A percentile compares a stretch with the other conserved stretches of the same genome.
phyloP scores from a whole-genome alignment of 2,329 filamentous ascomycete species.

The Aspergillus quadricinctus region DNA sequence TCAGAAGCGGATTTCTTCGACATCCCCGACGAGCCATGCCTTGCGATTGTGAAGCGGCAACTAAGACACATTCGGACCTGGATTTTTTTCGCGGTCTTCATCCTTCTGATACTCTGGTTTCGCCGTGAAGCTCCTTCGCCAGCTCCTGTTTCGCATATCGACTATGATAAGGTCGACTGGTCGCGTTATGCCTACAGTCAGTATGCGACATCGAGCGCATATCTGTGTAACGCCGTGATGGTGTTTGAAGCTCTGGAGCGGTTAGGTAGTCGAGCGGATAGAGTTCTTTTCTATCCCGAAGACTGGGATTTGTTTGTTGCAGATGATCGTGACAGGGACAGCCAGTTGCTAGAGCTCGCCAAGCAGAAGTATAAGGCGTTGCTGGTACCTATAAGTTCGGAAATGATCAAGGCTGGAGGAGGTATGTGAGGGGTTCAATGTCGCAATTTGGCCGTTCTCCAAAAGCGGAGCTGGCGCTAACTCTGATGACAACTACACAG shows the following conservation, averaged over 20 bases:
- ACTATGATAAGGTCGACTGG: constrained; percentile 37
- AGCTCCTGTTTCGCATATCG: constrained; percentile 21
- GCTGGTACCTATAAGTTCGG: constrained; percentile 45
- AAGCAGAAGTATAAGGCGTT: constrained; percentile 48
- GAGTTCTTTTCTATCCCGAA: constrained; percentile 40
- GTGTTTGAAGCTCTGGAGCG: constrained; percentile 39
- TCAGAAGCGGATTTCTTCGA: constrained; percentile 35
- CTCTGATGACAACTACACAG: constrained; percentile 6
- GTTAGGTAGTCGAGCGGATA: constrained; percentile 36
- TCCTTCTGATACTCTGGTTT: constrained; percentile 24
- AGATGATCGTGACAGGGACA: constrained; percentile 28
- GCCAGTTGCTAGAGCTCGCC: constrained; percentile 47
- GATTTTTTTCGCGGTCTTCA: constrained; percentile 20
- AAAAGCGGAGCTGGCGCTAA: not conserved
- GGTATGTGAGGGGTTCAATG: constrained; percentile 14
- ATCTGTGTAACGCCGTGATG: constrained; percentile 42
- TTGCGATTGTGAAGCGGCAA: constrained; percentile 28
- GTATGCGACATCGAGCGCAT: constrained; percentile 39
- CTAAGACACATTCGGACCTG: constrained; percentile 30
- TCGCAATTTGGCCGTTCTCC: not conserved
- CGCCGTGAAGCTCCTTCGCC: constrained; percentile 17
- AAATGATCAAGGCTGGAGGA: constrained; percentile 24
- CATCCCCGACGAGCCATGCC: constrained; percentile 29
- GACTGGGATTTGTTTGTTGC: constrained; percentile 34
- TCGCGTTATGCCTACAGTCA: constrained; percentile 41